phyloP scores from a whole-genome alignment of 2,329 filamentous ascomycete species.

The Colletotrichum agaves region DNA sequence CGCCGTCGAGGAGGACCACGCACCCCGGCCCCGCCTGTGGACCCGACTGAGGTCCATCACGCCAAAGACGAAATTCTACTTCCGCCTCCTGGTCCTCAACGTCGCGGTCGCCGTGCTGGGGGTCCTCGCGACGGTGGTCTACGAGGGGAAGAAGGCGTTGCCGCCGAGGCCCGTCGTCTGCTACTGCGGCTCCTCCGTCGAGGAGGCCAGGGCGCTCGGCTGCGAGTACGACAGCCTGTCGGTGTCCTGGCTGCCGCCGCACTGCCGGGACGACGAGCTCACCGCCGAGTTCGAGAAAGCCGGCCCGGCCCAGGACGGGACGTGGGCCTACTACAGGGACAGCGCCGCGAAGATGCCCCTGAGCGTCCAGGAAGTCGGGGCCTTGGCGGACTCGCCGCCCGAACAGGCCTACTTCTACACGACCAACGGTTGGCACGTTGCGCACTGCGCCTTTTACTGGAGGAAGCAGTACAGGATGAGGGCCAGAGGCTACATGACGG shows the following conservation, averaged over 20 bases:
- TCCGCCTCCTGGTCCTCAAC: background rate
- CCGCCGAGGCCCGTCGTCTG: background rate
- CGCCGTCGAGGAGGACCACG: background rate
- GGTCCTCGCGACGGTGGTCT: conserved; percentile 5
- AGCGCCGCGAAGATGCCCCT: background rate
- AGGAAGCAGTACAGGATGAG: conserved; percentile 6
- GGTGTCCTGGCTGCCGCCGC: conserved; percentile 1
- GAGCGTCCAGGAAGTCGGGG: background rate
- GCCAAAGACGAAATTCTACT: background rate
- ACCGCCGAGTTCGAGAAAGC: background rate
- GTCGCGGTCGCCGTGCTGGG: background rate
- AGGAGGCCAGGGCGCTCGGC: background rate
- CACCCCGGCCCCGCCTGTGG: background rate
- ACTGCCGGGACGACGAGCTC: conserved; percentile 4
- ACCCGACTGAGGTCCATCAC: background rate
- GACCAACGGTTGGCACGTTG: background rate
- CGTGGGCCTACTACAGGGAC: conserved; percentile 1
- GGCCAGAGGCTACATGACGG: background rate
- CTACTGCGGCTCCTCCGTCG: conserved; percentile 4
- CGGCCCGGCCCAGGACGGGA: background rate
- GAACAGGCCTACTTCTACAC: background rate
- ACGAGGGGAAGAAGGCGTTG: background rate
- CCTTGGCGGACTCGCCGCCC: background rate
- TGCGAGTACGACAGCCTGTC: background rate
- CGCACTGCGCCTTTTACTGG: conserved; percentile 10